A percentile compares a stretch with the other conserved stretches of the same genome.
Conservation (phyloP, 1,284 basidiomycete genomes). For the Hypsizygus ulmarius region DNA sequence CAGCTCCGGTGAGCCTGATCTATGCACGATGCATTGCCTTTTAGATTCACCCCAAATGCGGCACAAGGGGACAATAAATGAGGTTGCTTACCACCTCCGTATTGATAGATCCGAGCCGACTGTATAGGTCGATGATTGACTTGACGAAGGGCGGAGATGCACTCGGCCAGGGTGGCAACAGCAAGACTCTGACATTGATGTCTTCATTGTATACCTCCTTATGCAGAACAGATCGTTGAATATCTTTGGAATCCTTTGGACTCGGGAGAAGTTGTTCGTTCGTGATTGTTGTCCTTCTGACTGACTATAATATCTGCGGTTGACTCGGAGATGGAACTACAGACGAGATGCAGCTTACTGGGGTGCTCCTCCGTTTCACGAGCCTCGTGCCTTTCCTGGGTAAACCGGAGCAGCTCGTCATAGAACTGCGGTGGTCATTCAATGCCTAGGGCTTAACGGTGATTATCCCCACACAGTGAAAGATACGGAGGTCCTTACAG, state of each 20-base stretch:
- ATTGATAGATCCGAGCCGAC: constrained; percentile 12
- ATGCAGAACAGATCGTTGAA: constrained; percentile 6
- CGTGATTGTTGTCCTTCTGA: background rate
- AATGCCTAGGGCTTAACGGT: background rate
- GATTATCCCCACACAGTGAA: background rate
- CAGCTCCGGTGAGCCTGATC: constrained; percentile 12
- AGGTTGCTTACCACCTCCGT: constrained; percentile 11
- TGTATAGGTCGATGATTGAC: constrained; percentile 16
- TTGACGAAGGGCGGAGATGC: constrained; percentile 9
- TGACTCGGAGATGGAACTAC: background rate
- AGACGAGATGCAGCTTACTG: constrained; percentile 4
- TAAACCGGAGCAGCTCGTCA: constrained; percentile 5
- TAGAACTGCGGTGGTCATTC: constrained; percentile 3
- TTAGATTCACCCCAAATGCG: background rate
- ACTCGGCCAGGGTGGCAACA: constrained; percentile 12
- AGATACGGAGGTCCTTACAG: constrained; percentile 2
- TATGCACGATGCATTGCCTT: background rate
- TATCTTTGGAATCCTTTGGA: constrained; percentile 4
- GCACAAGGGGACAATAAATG: background rate
- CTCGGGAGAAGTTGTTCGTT: constrained; percentile 16
- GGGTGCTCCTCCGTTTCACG: constrained; percentile 4
- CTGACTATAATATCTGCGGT: background rate
- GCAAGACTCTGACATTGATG: constrained; percentile 9
- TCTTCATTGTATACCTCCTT: constrained; percentile 7
- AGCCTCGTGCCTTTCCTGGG: background rate